phyloP scores from a whole-genome alignment of 2,329 filamentous ascomycete genomes.

The Hypocrella siamensis region DNA sequence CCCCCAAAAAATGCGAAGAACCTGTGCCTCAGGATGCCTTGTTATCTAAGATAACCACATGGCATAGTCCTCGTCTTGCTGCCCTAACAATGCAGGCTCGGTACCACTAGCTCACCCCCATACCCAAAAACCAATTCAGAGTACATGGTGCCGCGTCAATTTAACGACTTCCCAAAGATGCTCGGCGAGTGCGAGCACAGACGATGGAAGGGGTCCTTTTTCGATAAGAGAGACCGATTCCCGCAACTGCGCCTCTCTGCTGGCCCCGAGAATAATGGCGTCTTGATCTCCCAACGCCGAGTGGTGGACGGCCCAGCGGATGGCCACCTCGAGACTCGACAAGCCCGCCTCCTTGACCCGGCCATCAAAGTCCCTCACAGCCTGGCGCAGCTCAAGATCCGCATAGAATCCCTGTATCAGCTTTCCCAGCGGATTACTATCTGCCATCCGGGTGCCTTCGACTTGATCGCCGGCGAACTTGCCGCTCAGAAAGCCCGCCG shows the following conservation, averaged over 20 bases:
- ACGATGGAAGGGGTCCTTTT: background rate
- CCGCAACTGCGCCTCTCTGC: background rate
- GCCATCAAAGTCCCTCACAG: background rate
- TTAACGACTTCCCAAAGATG: slow-evolving; percentile 12
- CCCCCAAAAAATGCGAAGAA: too few relatives aligned
- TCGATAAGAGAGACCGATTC: background rate
- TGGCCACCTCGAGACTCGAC: slow-evolving; percentile 1
- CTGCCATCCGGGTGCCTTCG: background rate
- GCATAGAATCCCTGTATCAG: background rate
- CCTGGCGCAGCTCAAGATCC: background rate
- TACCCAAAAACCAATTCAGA: too few relatives aligned
- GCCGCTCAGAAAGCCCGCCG: slow-evolving; percentile 1
- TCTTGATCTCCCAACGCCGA: background rate
- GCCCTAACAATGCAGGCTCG: too few relatives aligned
- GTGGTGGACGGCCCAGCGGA: background rate
- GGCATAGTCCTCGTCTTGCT: too few relatives aligned
- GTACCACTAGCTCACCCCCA: too few relatives aligned
- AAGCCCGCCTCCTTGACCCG: background rate
- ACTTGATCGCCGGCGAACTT: background rate
- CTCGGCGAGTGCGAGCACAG: background rate
- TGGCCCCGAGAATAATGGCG: background rate
- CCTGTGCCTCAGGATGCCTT: too few relatives aligned
- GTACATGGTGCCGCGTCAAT: too few relatives aligned
- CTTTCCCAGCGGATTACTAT: background rate
- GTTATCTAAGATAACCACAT: too few relatives aligned